Base-by-base conservation (phyloP, 2,329 filamentous ascomycete species). In the Curvularia sp. region DNA sequence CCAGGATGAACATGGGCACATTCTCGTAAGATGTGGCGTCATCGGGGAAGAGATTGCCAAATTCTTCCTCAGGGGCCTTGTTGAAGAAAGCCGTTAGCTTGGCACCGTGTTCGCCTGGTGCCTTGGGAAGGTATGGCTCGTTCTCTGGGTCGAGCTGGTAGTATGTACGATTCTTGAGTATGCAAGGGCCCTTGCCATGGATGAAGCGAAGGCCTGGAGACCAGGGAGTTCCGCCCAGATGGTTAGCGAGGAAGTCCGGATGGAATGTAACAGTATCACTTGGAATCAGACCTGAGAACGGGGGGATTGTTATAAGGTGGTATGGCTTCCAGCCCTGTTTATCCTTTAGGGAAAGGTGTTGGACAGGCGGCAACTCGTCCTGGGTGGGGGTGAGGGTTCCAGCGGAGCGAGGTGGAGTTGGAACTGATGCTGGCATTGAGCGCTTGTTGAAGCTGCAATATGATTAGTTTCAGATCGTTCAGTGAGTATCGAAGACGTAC, bases 11-110 rank as follows among this genome's bases (percentile, higher is more conserved):
- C 48, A 83, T 68, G 0, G 81, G 80, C 0, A 78, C 75, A 26
- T 79, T 62, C n/a, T 68, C 57, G 58, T 77, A 79, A 4, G 75
- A 71, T 30, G 55, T 59, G 6, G 70, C 64, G 2, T 62, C 55
- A 7, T 64, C 69, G 1, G 57, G 60, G 6, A 64, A 56, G 8
- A 69, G 49, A 12, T 73, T 63, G 15, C 59, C 62, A 20, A 70
- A 71, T 4, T 61, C 53, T 9, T 77, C 75, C n/a, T 71, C 66
- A 0, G 69, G 66, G 3, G 73, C 69, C 7, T 68, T 60, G 63
- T 81, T 81, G 75, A 80, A 80, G 72, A 82, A 79, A 0, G 79
- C 75, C 0, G 77, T 80, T 8, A 83, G 66, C 59, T 82, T 82
- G 4, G 80, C 80, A 30, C 81, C 81, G 55, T 82, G 79, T 20